phyloP scores from a whole-genome alignment of 352 stramenopile species.

The Peronospora tabacina region DNA sequence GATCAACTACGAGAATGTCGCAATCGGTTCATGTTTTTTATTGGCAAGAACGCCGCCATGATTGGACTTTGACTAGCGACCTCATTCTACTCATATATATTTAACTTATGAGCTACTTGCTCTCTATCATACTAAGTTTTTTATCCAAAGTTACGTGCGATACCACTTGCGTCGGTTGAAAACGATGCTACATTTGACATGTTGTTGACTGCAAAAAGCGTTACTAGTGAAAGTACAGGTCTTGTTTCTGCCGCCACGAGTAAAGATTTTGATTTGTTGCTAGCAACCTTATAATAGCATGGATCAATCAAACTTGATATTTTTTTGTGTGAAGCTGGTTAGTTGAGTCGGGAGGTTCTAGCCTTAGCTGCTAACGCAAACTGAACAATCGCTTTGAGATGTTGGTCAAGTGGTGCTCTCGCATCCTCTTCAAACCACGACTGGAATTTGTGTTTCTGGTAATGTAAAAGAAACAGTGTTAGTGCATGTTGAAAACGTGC shows the following conservation, averaged over 20 bases:
- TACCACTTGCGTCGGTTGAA: constrained; percentile 7
- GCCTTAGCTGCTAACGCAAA: constrained; percentile 19
- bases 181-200: not conserved
- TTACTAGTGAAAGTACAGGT: constrained; percentile 12
- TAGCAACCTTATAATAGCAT: too few relatives aligned
- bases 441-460: constrained; percentile 17
- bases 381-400: constrained; percentile 17
- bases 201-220: constrained; percentile 1
- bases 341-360: constrained; percentile 3
- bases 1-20: constrained; percentile 53
- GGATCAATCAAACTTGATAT: too few relatives aligned
- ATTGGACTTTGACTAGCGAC: constrained; percentile 41
- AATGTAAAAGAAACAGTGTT: not conserved
- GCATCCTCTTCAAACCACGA: constrained; percentile 24
- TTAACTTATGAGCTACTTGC: constrained; percentile 23
- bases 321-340: not conserved
- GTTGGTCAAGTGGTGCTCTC: constrained; percentile 9
- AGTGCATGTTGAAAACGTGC: not conserved
- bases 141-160: not conserved
- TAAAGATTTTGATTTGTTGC: too few relatives aligned
- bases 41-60: constrained; percentile 62
- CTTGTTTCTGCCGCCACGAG: too few relatives aligned
- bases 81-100: not conserved
- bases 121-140: not conserved
- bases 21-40: constrained; percentile 70